Conservation (phyloP, 2,329 filamentous ascomycete species). For the Hysterium pulicare region DNA sequence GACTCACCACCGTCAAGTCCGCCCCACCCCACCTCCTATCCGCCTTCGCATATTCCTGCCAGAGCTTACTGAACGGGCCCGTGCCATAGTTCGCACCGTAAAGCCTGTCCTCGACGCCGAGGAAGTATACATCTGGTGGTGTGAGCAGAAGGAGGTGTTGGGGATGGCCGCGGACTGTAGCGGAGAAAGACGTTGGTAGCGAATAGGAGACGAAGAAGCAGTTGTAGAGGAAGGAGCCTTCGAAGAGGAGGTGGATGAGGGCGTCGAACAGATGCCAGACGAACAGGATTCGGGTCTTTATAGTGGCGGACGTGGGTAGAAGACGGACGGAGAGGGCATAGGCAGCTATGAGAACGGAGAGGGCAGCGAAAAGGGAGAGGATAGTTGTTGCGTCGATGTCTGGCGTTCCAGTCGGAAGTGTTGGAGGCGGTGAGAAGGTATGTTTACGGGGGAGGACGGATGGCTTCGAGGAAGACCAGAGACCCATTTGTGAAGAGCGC, state of each 20-base stretch:
- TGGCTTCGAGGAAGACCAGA: conserved; percentile 3
- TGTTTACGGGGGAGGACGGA: conserved; percentile 8
- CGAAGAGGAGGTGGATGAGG: conserved; percentile 85
- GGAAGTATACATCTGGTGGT: conserved; percentile 50
- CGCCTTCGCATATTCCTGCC: conserved; percentile 65
- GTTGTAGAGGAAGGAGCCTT: conserved; percentile 89
- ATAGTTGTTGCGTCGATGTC: conserved; percentile 50
- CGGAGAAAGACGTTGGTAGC: conserved; percentile 39
- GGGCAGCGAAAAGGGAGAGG: conserved; percentile 53
- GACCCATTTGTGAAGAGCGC: conserved; percentile 3
- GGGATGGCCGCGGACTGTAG: conserved; percentile 22
- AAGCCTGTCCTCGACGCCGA: conserved; percentile 51
- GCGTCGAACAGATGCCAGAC: conserved; percentile 94
- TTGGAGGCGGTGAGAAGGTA: conserved; percentile 58
- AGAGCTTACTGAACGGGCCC: conserved; percentile 53
- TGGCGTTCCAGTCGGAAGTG: conserved; percentile 45
- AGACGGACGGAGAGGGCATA: conserved; percentile 48
- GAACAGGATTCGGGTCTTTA: conserved; percentile 72
- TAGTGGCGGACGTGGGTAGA: conserved; percentile 53
- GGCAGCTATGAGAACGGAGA: conserved; percentile 53
- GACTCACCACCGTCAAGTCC: conserved; percentile 56
- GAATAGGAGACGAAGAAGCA: conserved; percentile 72
- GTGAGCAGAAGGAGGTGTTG: conserved; percentile 38
- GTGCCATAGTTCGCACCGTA: conserved; percentile 60
- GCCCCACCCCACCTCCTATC: conserved; percentile 59